Evolutionary conservation across 2,329 filamentous ascomycete species (phyloP), one percentile per base, ranked within the genome.

Genomic region (Neofusicoccum ribis): DNA sequence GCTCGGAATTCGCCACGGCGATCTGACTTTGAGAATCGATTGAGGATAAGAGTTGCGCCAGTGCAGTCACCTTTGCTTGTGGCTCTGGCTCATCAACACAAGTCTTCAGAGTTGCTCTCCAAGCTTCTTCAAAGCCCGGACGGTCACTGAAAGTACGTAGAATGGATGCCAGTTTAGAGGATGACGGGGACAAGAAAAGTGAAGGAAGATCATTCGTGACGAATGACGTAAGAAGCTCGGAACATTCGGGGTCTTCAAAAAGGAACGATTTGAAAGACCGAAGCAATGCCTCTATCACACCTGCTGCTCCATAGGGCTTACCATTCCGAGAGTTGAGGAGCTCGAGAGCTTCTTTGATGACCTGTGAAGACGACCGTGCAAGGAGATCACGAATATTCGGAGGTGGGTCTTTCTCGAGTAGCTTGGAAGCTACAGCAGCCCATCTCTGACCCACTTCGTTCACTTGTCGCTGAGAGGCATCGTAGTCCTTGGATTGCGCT

Each of bases 401-500:
- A 15, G 46, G 41, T 15, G 68, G 62, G 11, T 49, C 15, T 2
- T 68, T 43, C 9, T 52, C 46, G 54, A 71, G 66, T 20, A 56
- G 68, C 68, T 69, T 71, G 77, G 46, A 47, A 37, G 39, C 47
- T 1, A 84, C 78, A 67, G 91, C 89, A 79, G 92, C 75, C 71
- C 79, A 92, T 0, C 91, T 88, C 51, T 83, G 81, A 0, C 89
- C 88, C 70, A 90, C 85, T 6, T 88, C 82, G 9, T 86, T 85
- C 31, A 96, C 83, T 46, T 82, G 81, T 59, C 86, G 83, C 73
- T 97, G 92, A 0, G 92, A 96, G 47, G 83, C 83, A 31, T 86
- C 83, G 69, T 91, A 91, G 17, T 92, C 90, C 67, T 89, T 89
- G 0, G 92, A 93, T 64, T 94, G 88, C 72, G 94, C 92, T 0